Base-by-base conservation (phyloP, 306 rosid species). In the Cyamopsis tetragonoloba region DNA sequence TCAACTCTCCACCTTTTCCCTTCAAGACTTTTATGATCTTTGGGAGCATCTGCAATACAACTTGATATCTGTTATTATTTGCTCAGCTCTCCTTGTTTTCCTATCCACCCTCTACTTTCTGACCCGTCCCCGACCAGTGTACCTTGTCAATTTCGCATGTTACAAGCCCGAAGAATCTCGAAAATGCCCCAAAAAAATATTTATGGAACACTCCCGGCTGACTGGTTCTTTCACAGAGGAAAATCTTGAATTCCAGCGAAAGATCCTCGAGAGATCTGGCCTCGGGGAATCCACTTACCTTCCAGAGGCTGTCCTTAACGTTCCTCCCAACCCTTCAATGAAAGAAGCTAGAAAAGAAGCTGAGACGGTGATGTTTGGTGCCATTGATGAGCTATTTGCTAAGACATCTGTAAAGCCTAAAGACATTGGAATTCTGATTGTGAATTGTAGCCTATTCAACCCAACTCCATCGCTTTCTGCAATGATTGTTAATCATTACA, bases 401-500 rank as follows among this genome's bases (percentile, higher is more conserved):
- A 91, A 88, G 84, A 91, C 96, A 2, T 24, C 73, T 41, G 85
- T 91, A 7, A 91, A 91, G 63, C 82, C 97, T 6, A 91, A 91
- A 43, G 96, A 88, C 76, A 88, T 91, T 31, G 97, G 97, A 51
- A 86, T 91, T 72, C 76, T 91, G 85, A 75, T 91, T 44, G 93
- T 91, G 17, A 91, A 91, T 76, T 91, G 97, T 79, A 88, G 97
- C 76, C 70, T 91, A 75, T 91, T 91, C 74, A 88, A 88, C 68
- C 97, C 97, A 1, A 91, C 96, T 15, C 97, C 97, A 1, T 91
- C 97, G 4, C 97, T 91, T 55, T 91, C 97, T 42, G 91, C 97
- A 4, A 88, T 91, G 97, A 71, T 91, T 69, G 77, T 88, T 58
- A 91, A 91, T 63, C 96, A 86, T 72, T 91, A 91, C 79, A 89